Evolutionary conservation across 2,329 filamentous ascomycete genomes (phyloP).

Genomic region (Cadophora malorum): DNA sequence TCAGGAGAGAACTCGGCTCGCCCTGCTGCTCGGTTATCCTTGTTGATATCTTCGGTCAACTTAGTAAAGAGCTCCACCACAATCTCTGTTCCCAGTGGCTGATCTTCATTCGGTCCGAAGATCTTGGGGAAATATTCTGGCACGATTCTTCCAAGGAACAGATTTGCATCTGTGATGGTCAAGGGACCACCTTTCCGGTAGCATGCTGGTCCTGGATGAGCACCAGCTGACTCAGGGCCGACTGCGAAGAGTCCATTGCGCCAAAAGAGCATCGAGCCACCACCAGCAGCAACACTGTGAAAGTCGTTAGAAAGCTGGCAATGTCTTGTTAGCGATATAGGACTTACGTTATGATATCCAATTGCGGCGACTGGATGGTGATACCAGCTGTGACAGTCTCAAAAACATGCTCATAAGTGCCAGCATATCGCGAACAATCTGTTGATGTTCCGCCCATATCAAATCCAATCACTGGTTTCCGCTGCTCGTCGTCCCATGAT

Average conservation of each 20-base stretch:
- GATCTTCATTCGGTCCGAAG: slow-evolving; percentile 86
- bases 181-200: slow-evolving; percentile 88
- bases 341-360: slow-evolving; percentile 74
- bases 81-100: slow-evolving; percentile 76
- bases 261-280: slow-evolving; percentile 63
- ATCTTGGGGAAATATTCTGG: slow-evolving; percentile 94
- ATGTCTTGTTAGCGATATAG: background rate
- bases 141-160: slow-evolving; percentile 81
- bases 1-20: slow-evolving; percentile 73
- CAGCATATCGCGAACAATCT: slow-evolving; percentile 70
- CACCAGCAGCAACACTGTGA: slow-evolving; percentile 39
- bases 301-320: background rate
- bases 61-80: slow-evolving; percentile 77
- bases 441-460: slow-evolving; percentile 71
- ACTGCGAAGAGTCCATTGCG: slow-evolving; percentile 74
- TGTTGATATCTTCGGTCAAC: slow-evolving; percentile 77
- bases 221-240: slow-evolving; percentile 68
- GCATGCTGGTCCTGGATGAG: slow-evolving; percentile 89
- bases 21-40: slow-evolving; percentile 55
- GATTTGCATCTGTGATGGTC: slow-evolving; percentile 89
- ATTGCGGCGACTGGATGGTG: slow-evolving; percentile 78
- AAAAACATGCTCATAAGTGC: slow-evolving; percentile 73
- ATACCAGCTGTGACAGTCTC: slow-evolving; percentile 81
- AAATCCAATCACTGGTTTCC: slow-evolving; percentile 72
- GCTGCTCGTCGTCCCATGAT: slow-evolving; percentile 67